A percentile compares a stretch with the other conserved stretches of the same genome.
Conservation (phyloP, 1,284 basidiomycete genomes). For the Ceratobasidium sp. region DNA sequence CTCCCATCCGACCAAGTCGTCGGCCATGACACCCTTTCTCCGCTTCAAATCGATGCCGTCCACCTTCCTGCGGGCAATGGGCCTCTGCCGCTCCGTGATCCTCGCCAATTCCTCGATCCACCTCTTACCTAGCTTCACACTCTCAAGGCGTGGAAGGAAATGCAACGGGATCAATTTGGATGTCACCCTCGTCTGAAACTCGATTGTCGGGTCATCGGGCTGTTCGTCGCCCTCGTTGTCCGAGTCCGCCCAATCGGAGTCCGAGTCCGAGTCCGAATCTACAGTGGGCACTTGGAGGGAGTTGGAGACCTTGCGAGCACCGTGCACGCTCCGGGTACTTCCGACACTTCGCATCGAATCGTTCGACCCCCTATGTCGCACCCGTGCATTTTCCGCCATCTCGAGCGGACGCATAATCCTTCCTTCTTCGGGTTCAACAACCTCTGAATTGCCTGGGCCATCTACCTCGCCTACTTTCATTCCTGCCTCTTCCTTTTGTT, state of each 20-base stretch:
- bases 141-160: slow-evolving; percentile 63
- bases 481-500: slow-evolving; percentile 30
- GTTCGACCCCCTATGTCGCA: slow-evolving; percentile 5
- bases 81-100: slow-evolving; percentile 59
- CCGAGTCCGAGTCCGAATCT: slow-evolving; percentile 29
- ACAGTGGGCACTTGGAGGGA: slow-evolving; percentile 37
- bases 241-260: slow-evolving; percentile 36
- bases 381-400: slow-evolving; percentile 18
- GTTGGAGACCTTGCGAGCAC: background rate
- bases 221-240: slow-evolving; percentile 49
- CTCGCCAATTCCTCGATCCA: slow-evolving; percentile 68
- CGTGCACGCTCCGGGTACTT: slow-evolving; percentile 4
- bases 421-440: background rate
- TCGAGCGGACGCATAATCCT: slow-evolving; percentile 37
- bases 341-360: slow-evolving; percentile 12
- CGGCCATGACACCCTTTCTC: slow-evolving; percentile 69
- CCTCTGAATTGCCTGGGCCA: slow-evolving; percentile 10
- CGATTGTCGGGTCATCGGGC: slow-evolving; percentile 63
- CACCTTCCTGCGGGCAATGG: slow-evolving; percentile 58
- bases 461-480: background rate
- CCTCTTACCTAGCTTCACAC: slow-evolving; percentile 58
- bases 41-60: slow-evolving; percentile 65
- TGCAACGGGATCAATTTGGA: slow-evolving; percentile 62
- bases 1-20: slow-evolving; percentile 69
- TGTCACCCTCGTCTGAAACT: slow-evolving; percentile 68